phyloP scores from a whole-genome alignment of 805 yeast species.

The Cyberlindnera euphorbiiphila region DNA sequence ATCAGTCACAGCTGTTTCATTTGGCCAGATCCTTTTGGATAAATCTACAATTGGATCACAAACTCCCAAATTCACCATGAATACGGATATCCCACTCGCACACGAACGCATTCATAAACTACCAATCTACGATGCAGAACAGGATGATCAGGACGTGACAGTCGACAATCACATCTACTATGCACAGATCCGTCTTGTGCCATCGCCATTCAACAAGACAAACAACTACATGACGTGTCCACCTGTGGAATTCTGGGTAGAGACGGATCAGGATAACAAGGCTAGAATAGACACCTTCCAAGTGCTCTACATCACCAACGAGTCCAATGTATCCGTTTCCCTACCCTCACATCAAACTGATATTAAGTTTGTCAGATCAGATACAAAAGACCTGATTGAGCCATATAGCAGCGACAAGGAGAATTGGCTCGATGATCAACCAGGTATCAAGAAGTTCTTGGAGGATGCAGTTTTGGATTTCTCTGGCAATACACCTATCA shows the following conservation, averaged over 20 bases:
- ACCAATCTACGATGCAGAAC: slow-evolving; percentile 16
- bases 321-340: slow-evolving; percentile 38
- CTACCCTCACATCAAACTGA: slow-evolving; percentile 41
- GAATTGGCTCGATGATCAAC: slow-evolving; percentile 33
- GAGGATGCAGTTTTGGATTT: slow-evolving; percentile 36
- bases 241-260: slow-evolving; percentile 55
- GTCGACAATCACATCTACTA: slow-evolving; percentile 32
- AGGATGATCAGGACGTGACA: slow-evolving; percentile 11
- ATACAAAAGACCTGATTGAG: slow-evolving; percentile 16
- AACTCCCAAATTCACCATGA: slow-evolving; percentile 13
- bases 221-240: slow-evolving; percentile 37
- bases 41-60: neutral
- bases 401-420: slow-evolving; percentile 14
- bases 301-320: slow-evolving; percentile 43
- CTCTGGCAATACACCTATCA: slow-evolving; percentile 33
- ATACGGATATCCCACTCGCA: slow-evolving; percentile 23
- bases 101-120: slow-evolving; percentile 16
- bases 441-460: slow-evolving; percentile 41
- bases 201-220: slow-evolving; percentile 36
- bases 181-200: slow-evolving; percentile 44
- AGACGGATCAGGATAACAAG: slow-evolving; percentile 33
- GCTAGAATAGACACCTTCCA: slow-evolving; percentile 35
- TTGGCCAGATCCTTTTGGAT: slow-evolving; percentile 24
- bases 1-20: slow-evolving; percentile 22
- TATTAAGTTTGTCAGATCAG: slow-evolving; percentile 34